Evolutionary conservation across 2,329 filamentous ascomycete species (phyloP).

Genomic region (Penicillium sp.): DNA sequence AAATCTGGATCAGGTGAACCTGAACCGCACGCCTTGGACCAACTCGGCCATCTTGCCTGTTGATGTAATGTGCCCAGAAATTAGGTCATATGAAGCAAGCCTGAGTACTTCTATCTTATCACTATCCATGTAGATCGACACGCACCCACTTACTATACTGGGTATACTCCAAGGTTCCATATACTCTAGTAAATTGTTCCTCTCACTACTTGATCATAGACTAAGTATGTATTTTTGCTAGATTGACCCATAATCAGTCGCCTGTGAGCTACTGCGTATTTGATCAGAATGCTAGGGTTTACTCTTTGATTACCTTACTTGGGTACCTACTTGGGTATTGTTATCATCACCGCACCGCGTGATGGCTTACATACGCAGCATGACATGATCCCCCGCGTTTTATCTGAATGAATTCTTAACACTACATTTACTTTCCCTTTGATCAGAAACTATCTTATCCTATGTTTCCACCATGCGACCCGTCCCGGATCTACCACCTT

Average conservation of each 20-base stretch:
- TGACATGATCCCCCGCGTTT: constrained; percentile 9
- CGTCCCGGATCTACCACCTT: constrained; percentile 34
- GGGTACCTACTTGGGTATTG: not conserved
- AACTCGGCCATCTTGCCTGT: constrained; percentile 39
- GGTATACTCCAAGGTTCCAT: not conserved
- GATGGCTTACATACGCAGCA: constrained; percentile 23
- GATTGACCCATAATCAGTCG: not conserved
- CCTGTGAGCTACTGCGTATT: not conserved
- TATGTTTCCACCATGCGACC: constrained; percentile 38
- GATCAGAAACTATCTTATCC: not conserved
- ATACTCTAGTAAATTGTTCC: not conserved
- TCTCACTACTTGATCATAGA: not conserved
- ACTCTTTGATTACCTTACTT: not conserved
- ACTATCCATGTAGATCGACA: not conserved
- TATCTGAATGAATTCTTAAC: not conserved
- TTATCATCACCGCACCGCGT: constrained; percentile 7
- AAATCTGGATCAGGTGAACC: constrained; percentile 28
- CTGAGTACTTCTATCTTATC: not conserved
- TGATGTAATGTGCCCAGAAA: not conserved
- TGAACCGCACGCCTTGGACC: constrained; percentile 39
- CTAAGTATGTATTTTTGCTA: not conserved
- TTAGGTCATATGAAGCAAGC: not conserved
- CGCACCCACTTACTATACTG: not conserved
- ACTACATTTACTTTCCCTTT: not conserved
- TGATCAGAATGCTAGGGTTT: not conserved